Percentiles rank a stretch among this genome's conserved stretches.
Conservation (phyloP, 192 early-diverging fungal species). For the Chytriomyces confervae region DNA sequence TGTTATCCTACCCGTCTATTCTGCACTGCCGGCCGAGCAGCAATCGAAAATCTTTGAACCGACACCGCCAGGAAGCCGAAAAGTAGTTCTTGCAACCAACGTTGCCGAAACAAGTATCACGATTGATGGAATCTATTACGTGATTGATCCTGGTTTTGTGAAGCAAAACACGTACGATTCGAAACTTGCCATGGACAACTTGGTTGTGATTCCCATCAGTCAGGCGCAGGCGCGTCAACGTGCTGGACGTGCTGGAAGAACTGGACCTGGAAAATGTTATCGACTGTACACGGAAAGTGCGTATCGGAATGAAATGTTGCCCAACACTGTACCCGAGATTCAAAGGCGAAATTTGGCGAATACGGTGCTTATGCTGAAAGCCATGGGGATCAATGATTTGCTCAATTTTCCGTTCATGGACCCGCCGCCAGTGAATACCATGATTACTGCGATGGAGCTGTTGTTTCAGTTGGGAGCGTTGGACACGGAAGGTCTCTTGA, state of each 20-base stretch:
- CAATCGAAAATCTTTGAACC: constrained; percentile 97
- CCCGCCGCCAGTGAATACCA: constrained; percentile 89
- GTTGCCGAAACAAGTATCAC: constrained; percentile 99
- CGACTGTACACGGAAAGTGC: constrained; percentile 93
- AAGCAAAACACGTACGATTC: constrained; percentile 97
- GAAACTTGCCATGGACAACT: constrained; percentile 94
- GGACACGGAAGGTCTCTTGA: constrained; percentile 93
- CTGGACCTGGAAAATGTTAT: constrained; percentile 97
- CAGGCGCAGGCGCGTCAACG: constrained; percentile 94
- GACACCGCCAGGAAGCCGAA: constrained; percentile 89
- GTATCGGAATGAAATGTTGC: constrained; percentile 90
- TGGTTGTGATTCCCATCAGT: constrained; percentile 94
- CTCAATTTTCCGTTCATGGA: constrained; percentile 99
- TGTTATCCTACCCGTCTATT: constrained; percentile 95
- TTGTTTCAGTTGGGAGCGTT: constrained; percentile 90
- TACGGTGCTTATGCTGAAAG: constrained; percentile 90
- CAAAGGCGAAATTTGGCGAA: constrained; percentile 92
- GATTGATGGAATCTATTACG: constrained; percentile 91
- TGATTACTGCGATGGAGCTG: constrained; percentile 91
- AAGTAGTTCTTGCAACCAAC: constrained; percentile 97
- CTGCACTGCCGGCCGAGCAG: constrained; percentile 93
- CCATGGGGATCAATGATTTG: constrained; percentile 95
- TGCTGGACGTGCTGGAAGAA: constrained; percentile 92
- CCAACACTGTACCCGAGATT: constrained; percentile 96
- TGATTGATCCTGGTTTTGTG: constrained; percentile 97